Base-by-base conservation (phyloP, 1,284 basidiomycete species). In the Anthracocystis walkeri region DNA sequence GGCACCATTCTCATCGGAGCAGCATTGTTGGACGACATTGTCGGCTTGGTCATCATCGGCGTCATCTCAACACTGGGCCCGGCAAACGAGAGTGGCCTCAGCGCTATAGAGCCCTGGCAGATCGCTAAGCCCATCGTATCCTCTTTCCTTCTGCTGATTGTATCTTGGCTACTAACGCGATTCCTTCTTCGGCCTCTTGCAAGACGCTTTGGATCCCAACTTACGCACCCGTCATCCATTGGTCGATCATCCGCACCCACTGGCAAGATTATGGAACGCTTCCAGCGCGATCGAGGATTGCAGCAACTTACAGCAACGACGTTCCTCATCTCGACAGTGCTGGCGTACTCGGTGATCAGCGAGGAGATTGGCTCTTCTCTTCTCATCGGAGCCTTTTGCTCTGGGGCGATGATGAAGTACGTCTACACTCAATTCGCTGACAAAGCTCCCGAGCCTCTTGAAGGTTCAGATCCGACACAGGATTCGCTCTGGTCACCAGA, bases 1-100 rank as follows among this genome's bases (percentile, higher is more conserved):
- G 89, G 88, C 4, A 88, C 88, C 0, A 86, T 89, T 2, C 84
- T 90, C 16, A 85, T 88, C 21, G 87, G 86, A 38, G 89, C 89
- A 0, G 89, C 89, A 0, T 85, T 90, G 20, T 86, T 89, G 54
- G 89, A 90, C 80, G 89, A 90, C 76, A 86, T 90, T 10, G 81
- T 89, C 23, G 89, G 88, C 0, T 87, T 90, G 21, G 87, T 90
- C 46, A 86, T 90, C 33, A 86, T 87, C 10, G 86, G 87, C 25
- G 85, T 90, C 25, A 85, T 89, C 23, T 79, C 84, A 5, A 82
- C 86, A 0, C 79, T 89, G 0, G 86, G 82, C 7, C 55, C 33
- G 10, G 12, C 56, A n/a, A 8, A 31, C 16, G 25, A 48, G 25
- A 35, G 11, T 4, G 52, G 52, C 2, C 16, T 59, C 18, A 16